These are phyloP conservation scores for Nissolia schottii DNA, from an alignment of 306 rosid species.

Conservation along the genomic window DNA sequence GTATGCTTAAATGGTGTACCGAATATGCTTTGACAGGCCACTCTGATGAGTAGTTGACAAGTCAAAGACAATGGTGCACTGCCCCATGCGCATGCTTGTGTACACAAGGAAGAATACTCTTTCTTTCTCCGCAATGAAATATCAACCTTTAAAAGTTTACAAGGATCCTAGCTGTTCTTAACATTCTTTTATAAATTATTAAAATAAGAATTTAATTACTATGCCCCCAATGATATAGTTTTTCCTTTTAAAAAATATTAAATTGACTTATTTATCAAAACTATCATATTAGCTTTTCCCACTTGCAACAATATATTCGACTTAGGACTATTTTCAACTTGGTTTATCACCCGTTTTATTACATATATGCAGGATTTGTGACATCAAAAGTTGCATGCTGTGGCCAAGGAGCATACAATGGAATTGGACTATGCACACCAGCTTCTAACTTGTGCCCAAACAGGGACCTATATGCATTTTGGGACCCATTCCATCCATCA, in stretches of 20 bases:
- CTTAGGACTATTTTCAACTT: no score
- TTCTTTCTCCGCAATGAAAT: no score
- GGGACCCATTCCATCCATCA: constrained; percentile 50
- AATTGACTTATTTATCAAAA: no score
- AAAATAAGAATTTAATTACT: no score
- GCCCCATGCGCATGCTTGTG: background rate
- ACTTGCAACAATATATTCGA: no score
- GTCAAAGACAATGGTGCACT: background rate
- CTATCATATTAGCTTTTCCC: no score
- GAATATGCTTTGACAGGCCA: background rate
- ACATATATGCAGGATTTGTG: constrained; percentile 34
- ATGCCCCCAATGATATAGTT: no score
- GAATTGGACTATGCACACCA: constrained; percentile 48
- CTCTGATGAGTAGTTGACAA: background rate
- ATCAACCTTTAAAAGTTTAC: no score
- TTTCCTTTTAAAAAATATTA: no score
- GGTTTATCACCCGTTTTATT: background rate
- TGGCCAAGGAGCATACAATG: constrained; percentile 51
- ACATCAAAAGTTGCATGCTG: constrained; percentile 52
- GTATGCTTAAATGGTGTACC: constrained; percentile 4
- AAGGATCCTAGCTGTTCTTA: no score
- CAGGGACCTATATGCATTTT: constrained; percentile 41
- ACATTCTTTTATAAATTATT: no score
- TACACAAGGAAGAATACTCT: no score
- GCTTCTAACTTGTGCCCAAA: constrained; percentile 51